A percentile compares a stretch with the other conserved stretches of the same genome.
phyloP scores from a whole-genome alignment of 163 green algal species.

The Volvox carteri region DNA sequence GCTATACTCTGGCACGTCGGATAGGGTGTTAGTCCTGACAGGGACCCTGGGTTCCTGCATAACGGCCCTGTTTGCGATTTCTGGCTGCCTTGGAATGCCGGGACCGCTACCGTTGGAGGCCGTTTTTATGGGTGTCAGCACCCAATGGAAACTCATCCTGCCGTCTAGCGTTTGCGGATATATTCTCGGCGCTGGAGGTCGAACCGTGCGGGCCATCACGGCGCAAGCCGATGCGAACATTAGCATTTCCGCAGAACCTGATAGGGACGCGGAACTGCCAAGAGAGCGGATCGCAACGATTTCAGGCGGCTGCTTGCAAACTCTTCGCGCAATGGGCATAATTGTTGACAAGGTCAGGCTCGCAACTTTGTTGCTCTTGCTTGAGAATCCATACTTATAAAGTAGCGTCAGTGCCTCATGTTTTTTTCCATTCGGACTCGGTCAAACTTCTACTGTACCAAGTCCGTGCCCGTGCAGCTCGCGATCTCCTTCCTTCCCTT shows the following conservation, averaged over 20 bases:
- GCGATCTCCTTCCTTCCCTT: too few species aligned
- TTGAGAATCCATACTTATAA: too few species aligned
- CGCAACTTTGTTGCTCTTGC: too few species aligned
- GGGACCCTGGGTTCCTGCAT: conserved; percentile 1
- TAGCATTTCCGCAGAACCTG: conserved; percentile 12
- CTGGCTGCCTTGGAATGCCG: not conserved
- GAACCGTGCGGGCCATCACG: conserved; percentile 4
- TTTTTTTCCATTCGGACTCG: too few species aligned
- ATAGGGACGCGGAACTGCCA: not conserved
- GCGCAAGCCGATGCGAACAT: not conserved
- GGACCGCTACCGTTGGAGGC: not conserved
- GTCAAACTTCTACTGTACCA: too few species aligned
- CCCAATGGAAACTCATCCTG: conserved; percentile 22
- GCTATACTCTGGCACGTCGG: conserved; percentile 14
- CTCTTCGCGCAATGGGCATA: conserved; percentile 9
- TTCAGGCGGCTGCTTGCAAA: conserved; percentile 14
- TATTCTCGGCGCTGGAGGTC: conserved; percentile 30
- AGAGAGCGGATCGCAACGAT: conserved; percentile 33
- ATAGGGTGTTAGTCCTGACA: conserved; percentile 38
- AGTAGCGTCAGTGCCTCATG: too few species aligned
- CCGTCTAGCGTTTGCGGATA: conserved; percentile 32
- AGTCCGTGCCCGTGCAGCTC: too few species aligned
- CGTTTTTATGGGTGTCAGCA: not conserved
- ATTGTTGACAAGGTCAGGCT: conserved; percentile 32
- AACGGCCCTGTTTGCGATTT: conserved; percentile 25